Conservation (phyloP, 495 filamentous ascomycete genomes). For the Lophiostoma macrostomum region DNA sequence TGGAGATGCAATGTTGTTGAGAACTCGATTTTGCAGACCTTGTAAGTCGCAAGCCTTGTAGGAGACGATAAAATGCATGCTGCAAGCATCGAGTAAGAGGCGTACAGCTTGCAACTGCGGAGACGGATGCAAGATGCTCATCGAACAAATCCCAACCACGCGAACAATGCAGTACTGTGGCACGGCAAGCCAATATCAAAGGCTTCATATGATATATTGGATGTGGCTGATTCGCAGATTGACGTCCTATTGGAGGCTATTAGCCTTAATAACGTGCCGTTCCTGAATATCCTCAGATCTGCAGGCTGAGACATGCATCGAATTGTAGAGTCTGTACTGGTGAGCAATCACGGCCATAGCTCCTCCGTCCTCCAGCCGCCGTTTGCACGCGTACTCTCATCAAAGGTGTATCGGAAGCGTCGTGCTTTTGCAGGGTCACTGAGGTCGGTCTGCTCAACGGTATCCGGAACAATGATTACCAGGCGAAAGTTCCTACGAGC, state of each 20-base stretch:
- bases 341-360: constrained; percentile 63
- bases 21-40: too few relatives aligned
- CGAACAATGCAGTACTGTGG: constrained; percentile 15
- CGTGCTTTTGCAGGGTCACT: constrained; percentile 59
- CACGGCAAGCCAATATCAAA: constrained; percentile 12
- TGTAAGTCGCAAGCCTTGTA: too few relatives aligned
- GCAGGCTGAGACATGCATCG: neutral
- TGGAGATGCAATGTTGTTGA: too few relatives aligned
- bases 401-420: constrained; percentile 66
- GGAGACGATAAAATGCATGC: too few relatives aligned
- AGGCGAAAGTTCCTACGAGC: constrained; percentile 82
- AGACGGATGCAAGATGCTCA: constrained; percentile 11
- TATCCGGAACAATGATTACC: constrained; percentile 73
- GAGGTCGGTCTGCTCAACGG: constrained; percentile 76
- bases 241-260: constrained; percentile 3
- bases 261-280: constrained; percentile 16
- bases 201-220: constrained; percentile 9
- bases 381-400: constrained; percentile 38
- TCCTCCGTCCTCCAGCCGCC: constrained; percentile 73
- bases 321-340: neutral
- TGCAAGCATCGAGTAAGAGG: neutral
- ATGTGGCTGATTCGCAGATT: constrained; percentile 1
- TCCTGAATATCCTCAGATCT: neutral
- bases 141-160: constrained; percentile 15
- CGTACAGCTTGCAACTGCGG: constrained; percentile 10